These are phyloP conservation scores for Aspergillus affinis DNA, from an alignment of 495 filamentous ascomycete species.

Conservation along the genomic window DNA sequence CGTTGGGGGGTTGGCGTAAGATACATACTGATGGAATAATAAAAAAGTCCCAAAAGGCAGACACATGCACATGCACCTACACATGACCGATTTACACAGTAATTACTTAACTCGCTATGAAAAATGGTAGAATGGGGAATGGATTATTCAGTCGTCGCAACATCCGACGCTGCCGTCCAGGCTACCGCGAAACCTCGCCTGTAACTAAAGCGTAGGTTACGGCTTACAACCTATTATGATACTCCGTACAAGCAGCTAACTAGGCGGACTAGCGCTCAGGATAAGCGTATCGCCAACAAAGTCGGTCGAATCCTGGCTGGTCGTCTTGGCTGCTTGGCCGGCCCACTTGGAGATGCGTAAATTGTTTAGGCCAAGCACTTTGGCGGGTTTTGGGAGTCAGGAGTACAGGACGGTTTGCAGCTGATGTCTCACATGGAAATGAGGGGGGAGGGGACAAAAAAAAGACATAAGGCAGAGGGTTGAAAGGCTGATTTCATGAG, in stretches of 20 bases:
- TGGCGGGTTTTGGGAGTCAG: constrained; percentile 1
- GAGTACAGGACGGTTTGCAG: constrained; percentile 26
- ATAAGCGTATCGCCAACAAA: constrained; percentile 46
- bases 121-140: too few species aligned
- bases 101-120: neutral
- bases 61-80: too few species aligned
- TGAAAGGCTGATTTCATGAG: too few species aligned
- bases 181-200: too few species aligned
- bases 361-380: constrained; percentile 16
- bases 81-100: too few species aligned
- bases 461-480: neutral
- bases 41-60: too few species aligned
- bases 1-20: too few species aligned
- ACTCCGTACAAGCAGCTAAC: constrained; percentile 7
- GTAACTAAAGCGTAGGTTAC: neutral
- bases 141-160: too few species aligned
- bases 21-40: too few species aligned
- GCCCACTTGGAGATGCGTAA: constrained; percentile 12
- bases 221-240: neutral
- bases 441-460: constrained; percentile 3
- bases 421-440: constrained; percentile 36
- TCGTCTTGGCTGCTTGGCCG: constrained; percentile 23
- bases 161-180: constrained; percentile 7
- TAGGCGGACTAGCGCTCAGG: constrained; percentile 20
- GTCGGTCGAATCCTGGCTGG: constrained; percentile 28